Base-by-base conservation (phyloP, 257 asterid species). In the Marsdenia floribunda region DNA sequence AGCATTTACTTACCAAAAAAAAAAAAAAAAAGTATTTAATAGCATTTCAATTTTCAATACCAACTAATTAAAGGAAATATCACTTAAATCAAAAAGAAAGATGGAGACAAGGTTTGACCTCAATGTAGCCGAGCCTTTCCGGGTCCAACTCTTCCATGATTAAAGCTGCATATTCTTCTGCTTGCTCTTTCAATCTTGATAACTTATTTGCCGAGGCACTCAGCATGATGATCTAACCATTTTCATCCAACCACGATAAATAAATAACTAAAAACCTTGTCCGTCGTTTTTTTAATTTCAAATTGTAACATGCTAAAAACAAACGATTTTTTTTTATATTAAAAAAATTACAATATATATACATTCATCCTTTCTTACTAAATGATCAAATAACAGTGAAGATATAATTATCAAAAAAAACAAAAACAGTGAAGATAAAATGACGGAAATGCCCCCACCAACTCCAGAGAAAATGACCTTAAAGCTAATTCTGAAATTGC, bases 71-170 rank as follows among this genome's bases (percentile, higher is more conserved):
- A 26, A 22, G n/a, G 18, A 35, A 54, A 44, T 5, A 54, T 19
- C 60, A 26, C 10, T 24, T 9, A 24, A 24, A 49, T 57, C 35
- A 49, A 29, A 29, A 29, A 29, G 46, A 44, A 50, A 46, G n/a
- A 16, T 3, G 21, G 16, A n/a, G 35, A 22, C 2, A 53, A 42
- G 76, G 71, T 50, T 72, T 44, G 70, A 93, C 98, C 97, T 93
- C 98, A 71, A 93, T 91, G 87, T 93, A 93, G 85, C 98, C 98
- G 61, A 93, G 98, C 85, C 97, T 77, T 77, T 93, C 98, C 0
- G 98, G 98, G 70, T 93, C 98, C 49, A 93, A 86, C 81, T 93
- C 98, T 84, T 93, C 98, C 98, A 93, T 93, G 49, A 93, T 93
- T 76, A 93, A 73, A 82, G 98, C 98, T 72, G 98, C 97, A 79